Percentiles rank a stretch among this genome's conserved stretches.
Conservation (phyloP, 2,329 filamentous ascomycete genomes). For the Cladophialophora chaetospira region DNA sequence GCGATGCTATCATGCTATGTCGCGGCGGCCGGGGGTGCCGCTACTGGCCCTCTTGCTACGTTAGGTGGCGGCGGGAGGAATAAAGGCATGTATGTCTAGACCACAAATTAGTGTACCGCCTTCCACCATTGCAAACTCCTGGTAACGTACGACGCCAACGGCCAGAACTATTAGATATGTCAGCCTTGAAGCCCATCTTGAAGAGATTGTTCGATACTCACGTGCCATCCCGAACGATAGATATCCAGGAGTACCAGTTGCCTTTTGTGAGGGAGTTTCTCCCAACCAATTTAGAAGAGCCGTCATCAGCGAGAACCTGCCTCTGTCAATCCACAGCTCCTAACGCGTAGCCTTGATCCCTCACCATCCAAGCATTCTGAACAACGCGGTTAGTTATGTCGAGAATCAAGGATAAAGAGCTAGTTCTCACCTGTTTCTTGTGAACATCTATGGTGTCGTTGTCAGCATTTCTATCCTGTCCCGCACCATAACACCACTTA, state of each 20-base stretch:
- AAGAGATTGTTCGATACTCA: conserved; percentile 48
- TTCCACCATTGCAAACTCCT: too few relatives aligned
- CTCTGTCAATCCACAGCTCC: not conserved
- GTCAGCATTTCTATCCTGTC: conserved; percentile 7
- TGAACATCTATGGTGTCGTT: conserved; percentile 68
- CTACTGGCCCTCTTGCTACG: conserved; percentile 39
- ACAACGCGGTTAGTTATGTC: conserved; percentile 15
- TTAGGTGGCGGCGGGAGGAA: conserved; percentile 60
- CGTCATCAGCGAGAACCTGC: conserved; percentile 51
- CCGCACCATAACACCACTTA: conserved; percentile 43
- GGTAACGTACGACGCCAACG: conserved; percentile 54
- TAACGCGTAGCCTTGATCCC: conserved; percentile 24
- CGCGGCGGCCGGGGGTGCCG: conserved; percentile 51
- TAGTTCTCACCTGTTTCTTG: conserved; percentile 71
- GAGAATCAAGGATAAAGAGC: conserved; percentile 21
- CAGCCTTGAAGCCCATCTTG: conserved; percentile 9
- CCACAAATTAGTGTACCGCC: conserved; percentile 4
- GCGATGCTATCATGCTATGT: not conserved
- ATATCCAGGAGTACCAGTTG: conserved; percentile 69
- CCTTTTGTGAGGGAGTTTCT: conserved; percentile 54
- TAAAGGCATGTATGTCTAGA: conserved; percentile 63
- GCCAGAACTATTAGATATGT: conserved; percentile 56
- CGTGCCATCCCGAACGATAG: conserved; percentile 78
- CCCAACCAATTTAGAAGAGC: conserved; percentile 52
- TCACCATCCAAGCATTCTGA: conserved; percentile 66